These are phyloP conservation scores for Arthrobotrys megalospora DNA, from an alignment of 2,329 filamentous ascomycete species.

Conservation along the genomic window DNA sequence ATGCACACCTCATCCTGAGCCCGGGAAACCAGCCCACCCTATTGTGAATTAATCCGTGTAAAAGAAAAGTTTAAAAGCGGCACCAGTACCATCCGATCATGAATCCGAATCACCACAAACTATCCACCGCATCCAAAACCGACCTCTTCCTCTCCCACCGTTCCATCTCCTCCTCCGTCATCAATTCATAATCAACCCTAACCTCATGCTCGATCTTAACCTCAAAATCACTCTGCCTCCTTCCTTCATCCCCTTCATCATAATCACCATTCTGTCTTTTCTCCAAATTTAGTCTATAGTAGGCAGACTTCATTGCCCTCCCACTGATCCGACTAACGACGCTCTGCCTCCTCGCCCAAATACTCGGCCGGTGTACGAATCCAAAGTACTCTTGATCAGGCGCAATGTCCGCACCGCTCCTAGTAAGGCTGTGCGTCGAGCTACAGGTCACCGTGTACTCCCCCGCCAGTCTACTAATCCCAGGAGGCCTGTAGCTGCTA, in stretches of 20 bases:
- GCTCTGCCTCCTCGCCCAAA: slow-evolving; percentile 40
- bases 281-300: neutral
- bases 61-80: slow-evolving; percentile 4
- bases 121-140: slow-evolving; percentile 51
- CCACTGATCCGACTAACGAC: slow-evolving; percentile 24
- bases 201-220: slow-evolving; percentile 56
- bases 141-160: slow-evolving; percentile 56
- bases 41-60: neutral
- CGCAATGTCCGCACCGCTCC: neutral
- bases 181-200: slow-evolving; percentile 58
- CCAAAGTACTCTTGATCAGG: slow-evolving; percentile 38
- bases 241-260: neutral
- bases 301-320: neutral
- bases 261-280: neutral
- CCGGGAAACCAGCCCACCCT: neutral
- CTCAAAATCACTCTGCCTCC: slow-evolving; percentile 25
- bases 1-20: neutral
- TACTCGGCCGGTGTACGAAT: slow-evolving; percentile 41
- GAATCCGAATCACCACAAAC: slow-evolving; percentile 33
- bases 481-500: neutral
- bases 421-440: slow-evolving; percentile 41
- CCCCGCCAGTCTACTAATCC: slow-evolving; percentile 43
- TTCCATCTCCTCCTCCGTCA: slow-evolving; percentile 50
- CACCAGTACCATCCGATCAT: slow-evolving; percentile 8
- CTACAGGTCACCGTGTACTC: slow-evolving; percentile 51